Evolutionary conservation across 225 moss, liverwort and hornwort genomes (phyloP), one percentile per base, ranked within the genome.

Genomic region (Ulota crispa): DNA sequence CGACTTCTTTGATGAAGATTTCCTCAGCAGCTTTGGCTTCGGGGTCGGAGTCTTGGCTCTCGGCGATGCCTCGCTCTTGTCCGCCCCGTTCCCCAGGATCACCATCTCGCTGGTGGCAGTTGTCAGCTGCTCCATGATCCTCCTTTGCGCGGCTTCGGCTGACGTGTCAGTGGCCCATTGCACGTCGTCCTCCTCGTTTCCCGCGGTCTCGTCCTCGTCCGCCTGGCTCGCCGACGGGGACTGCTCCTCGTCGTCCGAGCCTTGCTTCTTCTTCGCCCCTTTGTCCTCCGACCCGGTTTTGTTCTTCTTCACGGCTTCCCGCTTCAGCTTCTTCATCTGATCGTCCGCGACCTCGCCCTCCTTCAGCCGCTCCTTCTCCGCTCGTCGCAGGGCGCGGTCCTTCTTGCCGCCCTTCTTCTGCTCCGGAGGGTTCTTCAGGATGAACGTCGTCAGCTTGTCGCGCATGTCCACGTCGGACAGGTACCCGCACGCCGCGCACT

Each of bases 391-490:
- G 13, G 93, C 95, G 37, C 95, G 94, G 76, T 98, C 95, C 84
- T 92, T 91, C 91, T 97, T 97, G 8, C 92, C 92, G 18, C 92
- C 93, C 74, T 96, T 99, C 91, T 92, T 99, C 83, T 95, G 92
- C 61, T 96, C 96, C 3, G 98, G 93, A 21, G 98, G 98, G 81
- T 99, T 99, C 88, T 96, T 99, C 85, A 99, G 71, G 10, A 99
- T 96, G 89, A 95, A 99, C 45, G 98, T 99, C 69, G 98, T 99
- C 43, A 99, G 87, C 91, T 99, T 99, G 85, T 99, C 98, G 42
- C 98, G 92, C 96, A 96, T 96, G 80, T 96, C 96, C 6, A 96
- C 96, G 76, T 94, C 92, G 8, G 96, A 96, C 16, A 96, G 10
- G 68, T 85, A 92, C n/a, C 96, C 94, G 82, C 96, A 96, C 1